Base-by-base conservation (phyloP, 2,329 filamentous ascomycete genomes). In the Fusarium nisikadoi region DNA sequence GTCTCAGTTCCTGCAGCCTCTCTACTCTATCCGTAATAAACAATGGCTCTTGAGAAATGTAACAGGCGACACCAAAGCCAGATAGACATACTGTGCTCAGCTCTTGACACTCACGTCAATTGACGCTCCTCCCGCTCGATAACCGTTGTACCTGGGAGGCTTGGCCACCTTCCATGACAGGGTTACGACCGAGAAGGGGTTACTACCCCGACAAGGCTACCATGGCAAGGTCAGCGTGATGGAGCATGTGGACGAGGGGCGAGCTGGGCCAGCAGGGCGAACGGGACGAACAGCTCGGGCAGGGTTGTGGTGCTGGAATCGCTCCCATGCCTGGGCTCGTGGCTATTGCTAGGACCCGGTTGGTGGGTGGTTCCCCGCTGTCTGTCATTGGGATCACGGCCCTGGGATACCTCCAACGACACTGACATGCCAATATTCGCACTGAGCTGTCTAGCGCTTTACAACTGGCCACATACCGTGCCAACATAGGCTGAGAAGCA, bases 141-240 rank as follows among this genome's bases (percentile, higher is more conserved):
- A 56, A 49, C 49, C 43, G 46, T 49, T 56, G 39, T 68, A 68
- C 35, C 66, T 53, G 33, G 49, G 49, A 53, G 49, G 49, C 49
- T 75, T 75, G 59, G 69, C 62, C 75, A 77, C 71, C 75, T 76
- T 76, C 75, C 75, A 66, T 76, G 75, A 73, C 75, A 77, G 70
- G 75, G 75, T 76, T 76, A 77, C 65, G 69, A 72, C 73, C 64
- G 62, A 69, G 75, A 76, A 73, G 74, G 75, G 72, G 69, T 69
- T 72, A 65, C 58, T 71, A 73, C 64, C 72, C 64, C 71, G 68
- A 74, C 74, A 72, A 75, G 73, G 73, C 73, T 74, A 75, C 73
- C 73, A 74, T 73, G 68, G 38, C 67, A 65, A 72, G 71, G 71
- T 56, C 68, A 45, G 23, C 68, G 55, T 69, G 67, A 73, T 59